phyloP scores from a whole-genome alignment of 331 rosid genomes.

The Telfairia occidentalis region DNA sequence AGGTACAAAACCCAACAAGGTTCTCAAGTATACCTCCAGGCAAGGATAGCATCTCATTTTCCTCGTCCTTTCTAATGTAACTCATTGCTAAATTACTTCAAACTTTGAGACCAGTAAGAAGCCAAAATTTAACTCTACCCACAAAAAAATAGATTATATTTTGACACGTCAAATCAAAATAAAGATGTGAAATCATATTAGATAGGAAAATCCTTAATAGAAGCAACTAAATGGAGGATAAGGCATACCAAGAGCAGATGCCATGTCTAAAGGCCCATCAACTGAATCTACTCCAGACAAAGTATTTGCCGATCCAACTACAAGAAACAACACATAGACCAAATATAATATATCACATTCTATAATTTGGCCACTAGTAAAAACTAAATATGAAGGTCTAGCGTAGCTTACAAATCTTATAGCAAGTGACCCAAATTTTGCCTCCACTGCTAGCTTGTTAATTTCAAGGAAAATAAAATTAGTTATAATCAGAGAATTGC shows the following conservation, averaged over 20 bases:
- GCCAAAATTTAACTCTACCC: neutral
- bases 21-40: too few relatives aligned
- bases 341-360: constrained; percentile 1
- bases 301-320: constrained; percentile 43
- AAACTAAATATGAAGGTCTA: constrained; percentile 15
- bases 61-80: neutral
- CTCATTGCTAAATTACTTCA: neutral
- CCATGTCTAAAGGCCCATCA: constrained; percentile 31
- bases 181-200: neutral
- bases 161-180: neutral
- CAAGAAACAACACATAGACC: constrained; percentile 25
- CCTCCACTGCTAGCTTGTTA: constrained; percentile 43
- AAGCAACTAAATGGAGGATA: neutral
- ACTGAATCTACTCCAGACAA: constrained; percentile 26
- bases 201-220: neutral
- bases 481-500: constrained; percentile 32
- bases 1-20: neutral
- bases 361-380: constrained; percentile 5
- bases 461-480: constrained; percentile 46
- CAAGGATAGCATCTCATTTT: neutral
- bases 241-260: constrained; percentile 52
- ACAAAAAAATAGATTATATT: neutral
- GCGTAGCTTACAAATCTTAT: constrained; percentile 53
- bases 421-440: constrained; percentile 36
- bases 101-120: neutral